Evolutionary conservation across 1,139 yeast genomes (phyloP), one percentile per base, ranked within the genome.

Genomic region (Nakaseomyces bracarensis): DNA sequence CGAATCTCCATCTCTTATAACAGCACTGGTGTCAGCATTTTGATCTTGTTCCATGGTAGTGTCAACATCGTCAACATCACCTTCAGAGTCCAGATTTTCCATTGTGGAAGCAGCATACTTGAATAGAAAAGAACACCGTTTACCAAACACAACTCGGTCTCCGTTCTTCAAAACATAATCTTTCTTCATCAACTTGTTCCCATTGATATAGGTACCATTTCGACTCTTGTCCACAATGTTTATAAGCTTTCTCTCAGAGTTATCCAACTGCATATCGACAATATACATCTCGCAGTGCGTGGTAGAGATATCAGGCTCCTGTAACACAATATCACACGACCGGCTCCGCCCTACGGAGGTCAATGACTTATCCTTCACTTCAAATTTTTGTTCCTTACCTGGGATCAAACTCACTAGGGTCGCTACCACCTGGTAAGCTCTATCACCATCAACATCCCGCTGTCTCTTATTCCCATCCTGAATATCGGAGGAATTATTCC

Each of bases 141-240:
- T 72, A 7, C 87, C 89, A 63, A 82, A 77, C 1, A 70, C 66
- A 1, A 82, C 48, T 47, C 71, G 72, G 56, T 82, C 89, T 3
- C 89, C 89, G 49, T 79, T 75, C 46, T 74, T 70, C 41, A 80
- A 57, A 21, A 80, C 56, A 7, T 66, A 64, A 28, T 68, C 69
- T 18, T 72, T 69, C 11, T 68, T 71, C 0, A 78, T 79, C 3
- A 80, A 54, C 36, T 67, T 57, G 31, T 70, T 72, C 13, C 76
- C 83, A 53, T 82, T 82, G 13, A 82, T 66, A 50, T 66, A 78
- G 0, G 84, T 74, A 1, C 91, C 91, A 55, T 82, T 82, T 4
- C 83, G 67, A 49, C 86, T 79, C 37, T 68, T 52, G 57, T 82
- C 89, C 3, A 74, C 68, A 15, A 80, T 54, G 47, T 72, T 71